Base-by-base conservation (phyloP, 768 basidiomycete genomes). In the Hygrophoropsis aurantiaca region DNA sequence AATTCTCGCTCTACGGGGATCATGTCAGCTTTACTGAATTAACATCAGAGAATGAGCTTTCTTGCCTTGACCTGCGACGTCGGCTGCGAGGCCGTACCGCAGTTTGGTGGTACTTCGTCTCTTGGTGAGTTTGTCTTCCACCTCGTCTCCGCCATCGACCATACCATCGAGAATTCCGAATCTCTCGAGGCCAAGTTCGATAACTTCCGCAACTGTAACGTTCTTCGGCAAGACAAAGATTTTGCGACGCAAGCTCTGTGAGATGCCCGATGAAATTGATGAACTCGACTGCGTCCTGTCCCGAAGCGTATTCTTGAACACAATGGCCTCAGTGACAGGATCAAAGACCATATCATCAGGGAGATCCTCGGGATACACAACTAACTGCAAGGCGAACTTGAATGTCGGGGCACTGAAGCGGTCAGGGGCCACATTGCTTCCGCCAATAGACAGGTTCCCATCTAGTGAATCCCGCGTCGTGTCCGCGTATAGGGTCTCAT, bases 131-230 rank as follows among this genome's bases (percentile, higher is more conserved):
- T 95, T 94, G 62, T 97, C 95, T 66, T 99, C 97, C 1, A 99
- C 81, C 59, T 97, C 95, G 64, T 99, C 97, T 1, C 97, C 97
- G 2, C 97, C 97, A 64, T 97, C 94, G 2, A 98, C 95, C 2
- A 99, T 93, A n/a, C 94, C 97, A 32, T 97, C 95, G 27, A 81
- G 72, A 46, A 99, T 97, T 2, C 97, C 97, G 60, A 98, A 97
- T 48, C 93, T 71, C 60, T 97, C 97, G 52, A 99, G 62, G 5
- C 87, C 89, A 30, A 90, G 74, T 65, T 99, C 97, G 32, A 97
- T 92, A 11, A 94, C 94, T 66, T 99, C 97, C 0, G 94, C 91
- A 3, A 97, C 97, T 0, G 92, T 98, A 27, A 89, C 85, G 58
- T 97, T 98, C 67, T 91, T 88, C 1, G 95, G 91, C 69, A 98